Conservation (phyloP, 1,284 basidiomycete species). For the Ganoderma boninense region DNA sequence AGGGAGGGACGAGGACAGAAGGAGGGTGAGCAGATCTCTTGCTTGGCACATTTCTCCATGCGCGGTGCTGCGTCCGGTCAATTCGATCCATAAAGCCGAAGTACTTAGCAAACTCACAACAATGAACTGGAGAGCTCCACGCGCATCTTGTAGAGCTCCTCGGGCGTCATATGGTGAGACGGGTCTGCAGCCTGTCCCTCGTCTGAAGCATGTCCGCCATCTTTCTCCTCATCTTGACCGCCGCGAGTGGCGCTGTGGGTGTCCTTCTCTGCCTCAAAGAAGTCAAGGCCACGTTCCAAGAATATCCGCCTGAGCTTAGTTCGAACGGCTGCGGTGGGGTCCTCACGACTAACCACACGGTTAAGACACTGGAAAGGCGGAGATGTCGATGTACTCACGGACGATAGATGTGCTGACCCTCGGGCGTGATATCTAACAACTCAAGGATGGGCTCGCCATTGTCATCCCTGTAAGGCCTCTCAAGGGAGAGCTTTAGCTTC, state of each 20-base stretch:
- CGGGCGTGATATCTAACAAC: constrained; percentile 74
- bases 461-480: constrained; percentile 82
- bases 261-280: constrained; percentile 67
- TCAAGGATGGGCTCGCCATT: constrained; percentile 64
- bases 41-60: constrained; percentile 81
- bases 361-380: constrained; percentile 9
- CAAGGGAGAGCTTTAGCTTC: constrained; percentile 70
- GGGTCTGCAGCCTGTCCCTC: constrained; percentile 43
- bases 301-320: constrained; percentile 76
- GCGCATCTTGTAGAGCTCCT: constrained; percentile 78
- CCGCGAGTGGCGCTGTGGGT: constrained; percentile 26
- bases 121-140: constrained; percentile 73
- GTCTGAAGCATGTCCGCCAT: constrained; percentile 39
- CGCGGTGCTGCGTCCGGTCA: constrained; percentile 60
- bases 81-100: constrained; percentile 21
- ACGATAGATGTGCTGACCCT: constrained; percentile 74
- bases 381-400: constrained; percentile 52
- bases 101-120: constrained; percentile 57
- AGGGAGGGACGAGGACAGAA: constrained; percentile 39
- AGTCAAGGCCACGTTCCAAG: constrained; percentile 73
- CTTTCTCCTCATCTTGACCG: constrained; percentile 40
- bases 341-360: constrained; percentile 53
- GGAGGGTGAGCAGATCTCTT: constrained; percentile 66
- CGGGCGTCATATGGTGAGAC: constrained; percentile 63
- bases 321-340: constrained; percentile 60